Percentiles rank a stretch among this genome's conserved stretches.
Conservation (phyloP, 140 eudicot genomes). For the Senecio squalidus region DNA sequence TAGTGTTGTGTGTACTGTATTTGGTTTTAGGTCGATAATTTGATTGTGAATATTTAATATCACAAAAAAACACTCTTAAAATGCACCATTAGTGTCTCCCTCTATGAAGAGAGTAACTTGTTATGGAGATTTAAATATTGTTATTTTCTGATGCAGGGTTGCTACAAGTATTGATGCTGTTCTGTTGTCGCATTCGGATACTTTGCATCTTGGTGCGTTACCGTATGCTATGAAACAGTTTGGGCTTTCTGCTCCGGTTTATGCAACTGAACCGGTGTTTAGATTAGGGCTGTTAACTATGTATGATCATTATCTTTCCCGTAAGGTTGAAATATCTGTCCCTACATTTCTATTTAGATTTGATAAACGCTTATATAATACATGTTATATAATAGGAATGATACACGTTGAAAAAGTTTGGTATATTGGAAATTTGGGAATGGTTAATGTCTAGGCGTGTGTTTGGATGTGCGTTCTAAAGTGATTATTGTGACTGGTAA, state of each 20-base stretch:
- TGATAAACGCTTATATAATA: background rate
- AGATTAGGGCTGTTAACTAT: constrained; percentile 81
- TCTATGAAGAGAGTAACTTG: too few relatives aligned
- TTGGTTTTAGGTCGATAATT: too few relatives aligned
- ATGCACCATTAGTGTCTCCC: too few relatives aligned
- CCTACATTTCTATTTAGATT: background rate
- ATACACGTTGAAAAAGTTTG: too few relatives aligned
- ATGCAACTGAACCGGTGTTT: constrained; percentile 79
- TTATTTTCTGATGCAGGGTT: constrained; percentile 46
- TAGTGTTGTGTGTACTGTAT: too few relatives aligned
- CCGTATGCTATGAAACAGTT: constrained; percentile 86
- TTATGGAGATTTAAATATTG: background rate
- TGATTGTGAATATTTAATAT: too few relatives aligned
- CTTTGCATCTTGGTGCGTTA: constrained; percentile 81
- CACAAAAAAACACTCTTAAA: background rate
- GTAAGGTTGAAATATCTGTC: constrained; percentile 55
- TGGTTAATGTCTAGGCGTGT: too few relatives aligned
- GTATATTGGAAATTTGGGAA: too few relatives aligned
- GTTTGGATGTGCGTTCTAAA: too few relatives aligned
- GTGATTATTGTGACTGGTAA: too few relatives aligned
- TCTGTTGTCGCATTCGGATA: constrained; percentile 82
- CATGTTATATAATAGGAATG: background rate
- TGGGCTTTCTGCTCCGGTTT: constrained; percentile 73
- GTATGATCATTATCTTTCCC: constrained; percentile 89
- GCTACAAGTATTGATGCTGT: constrained; percentile 82